Percentiles rank a stretch among this genome's conserved stretches.
Evolutionary conservation across 495 filamentous ascomycete species (phyloP).

Genomic region (Talaromyces liani): DNA sequence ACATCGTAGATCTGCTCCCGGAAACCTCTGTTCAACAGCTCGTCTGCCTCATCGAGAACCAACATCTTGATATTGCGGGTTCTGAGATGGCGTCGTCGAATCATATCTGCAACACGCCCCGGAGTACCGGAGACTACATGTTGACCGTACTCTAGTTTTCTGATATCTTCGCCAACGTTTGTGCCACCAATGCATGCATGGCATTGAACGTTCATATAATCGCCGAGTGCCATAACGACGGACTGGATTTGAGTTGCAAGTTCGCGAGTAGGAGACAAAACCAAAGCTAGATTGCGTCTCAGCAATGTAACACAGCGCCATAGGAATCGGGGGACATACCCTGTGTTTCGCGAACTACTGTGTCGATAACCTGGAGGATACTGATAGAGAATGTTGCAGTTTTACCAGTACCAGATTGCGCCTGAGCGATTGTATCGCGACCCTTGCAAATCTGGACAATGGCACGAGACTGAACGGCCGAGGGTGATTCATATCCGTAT

Average conservation of each 20-base stretch:
- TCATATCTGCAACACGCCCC: constrained; percentile 97
- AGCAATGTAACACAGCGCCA: constrained; percentile 10
- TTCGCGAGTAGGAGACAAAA: constrained; percentile 97
- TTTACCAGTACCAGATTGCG: constrained; percentile 99
- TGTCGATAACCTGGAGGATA: constrained; percentile 90
- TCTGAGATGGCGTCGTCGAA: constrained; percentile 87
- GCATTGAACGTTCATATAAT: constrained; percentile 99
- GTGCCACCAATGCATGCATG: constrained; percentile 98
- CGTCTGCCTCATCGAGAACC: constrained; percentile 95
- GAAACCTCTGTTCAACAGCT: constrained; percentile 88
- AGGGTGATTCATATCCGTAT: constrained; percentile 96
- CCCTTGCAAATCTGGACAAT: constrained; percentile 99
- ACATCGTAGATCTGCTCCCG: constrained; percentile 99
- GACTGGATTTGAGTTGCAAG: constrained; percentile 97
- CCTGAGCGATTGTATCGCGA: constrained; percentile 96
- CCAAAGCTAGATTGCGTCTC: constrained; percentile 54
- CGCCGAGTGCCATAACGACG: constrained; percentile 92
- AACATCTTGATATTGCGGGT: constrained; percentile 98
- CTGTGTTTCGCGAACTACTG: constrained; percentile 77
- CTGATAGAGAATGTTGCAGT: constrained; percentile 98
- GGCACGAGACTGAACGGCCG: constrained; percentile 91
- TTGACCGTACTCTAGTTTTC: constrained; percentile 92
- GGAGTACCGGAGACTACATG: constrained; percentile 96
- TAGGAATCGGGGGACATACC: constrained; percentile 24
- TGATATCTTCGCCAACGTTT: constrained; percentile 94